phyloP scores from a whole-genome alignment of 139 green algal species.

The Haematococcus lacustris region DNA sequence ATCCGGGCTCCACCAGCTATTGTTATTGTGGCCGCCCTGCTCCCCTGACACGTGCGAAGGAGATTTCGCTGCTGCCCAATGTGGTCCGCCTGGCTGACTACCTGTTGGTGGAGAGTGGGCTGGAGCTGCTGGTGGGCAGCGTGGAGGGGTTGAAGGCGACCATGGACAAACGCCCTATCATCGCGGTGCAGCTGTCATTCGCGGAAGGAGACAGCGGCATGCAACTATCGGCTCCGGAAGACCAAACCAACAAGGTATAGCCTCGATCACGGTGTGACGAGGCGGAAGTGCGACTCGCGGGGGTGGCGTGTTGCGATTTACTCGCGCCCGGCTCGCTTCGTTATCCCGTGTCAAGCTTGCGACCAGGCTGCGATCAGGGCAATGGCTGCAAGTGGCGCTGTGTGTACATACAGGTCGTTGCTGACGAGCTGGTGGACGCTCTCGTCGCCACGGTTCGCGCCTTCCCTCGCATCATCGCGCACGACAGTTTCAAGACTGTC shows the following conservation, averaged over 20 bases:
- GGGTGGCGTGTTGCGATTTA: too few relatives aligned
- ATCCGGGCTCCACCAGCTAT: too few relatives aligned
- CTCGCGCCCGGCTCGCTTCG: too few relatives aligned
- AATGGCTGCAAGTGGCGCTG: too few relatives aligned
- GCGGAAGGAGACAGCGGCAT: not conserved
- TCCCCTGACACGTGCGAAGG: too few relatives aligned
- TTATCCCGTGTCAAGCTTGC: too few relatives aligned
- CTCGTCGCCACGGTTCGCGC: conserved; percentile 22
- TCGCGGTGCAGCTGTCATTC: conserved; percentile 1
- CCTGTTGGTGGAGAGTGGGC: conserved; percentile 49
- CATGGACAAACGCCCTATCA: not conserved
- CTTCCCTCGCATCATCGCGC: conserved; percentile 24
- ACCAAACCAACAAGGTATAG: too few relatives aligned
- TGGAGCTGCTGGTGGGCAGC: conserved; percentile 17
- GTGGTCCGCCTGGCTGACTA: conserved; percentile 68
- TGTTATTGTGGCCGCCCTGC: too few relatives aligned
- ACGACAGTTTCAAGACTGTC: not conserved
- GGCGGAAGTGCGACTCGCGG: too few relatives aligned
- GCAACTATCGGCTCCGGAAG: too few relatives aligned
- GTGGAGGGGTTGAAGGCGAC: conserved; percentile 14
- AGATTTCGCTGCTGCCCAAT: conserved; percentile 50
- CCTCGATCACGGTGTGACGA: too few relatives aligned
- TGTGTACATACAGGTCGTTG: conserved; percentile 39
- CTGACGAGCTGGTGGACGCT: conserved; percentile 29
- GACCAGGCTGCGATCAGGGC: too few relatives aligned